phyloP scores from a whole-genome alignment of 2,329 filamentous ascomycete genomes.

The Magnaporthiopsis incrustans region DNA sequence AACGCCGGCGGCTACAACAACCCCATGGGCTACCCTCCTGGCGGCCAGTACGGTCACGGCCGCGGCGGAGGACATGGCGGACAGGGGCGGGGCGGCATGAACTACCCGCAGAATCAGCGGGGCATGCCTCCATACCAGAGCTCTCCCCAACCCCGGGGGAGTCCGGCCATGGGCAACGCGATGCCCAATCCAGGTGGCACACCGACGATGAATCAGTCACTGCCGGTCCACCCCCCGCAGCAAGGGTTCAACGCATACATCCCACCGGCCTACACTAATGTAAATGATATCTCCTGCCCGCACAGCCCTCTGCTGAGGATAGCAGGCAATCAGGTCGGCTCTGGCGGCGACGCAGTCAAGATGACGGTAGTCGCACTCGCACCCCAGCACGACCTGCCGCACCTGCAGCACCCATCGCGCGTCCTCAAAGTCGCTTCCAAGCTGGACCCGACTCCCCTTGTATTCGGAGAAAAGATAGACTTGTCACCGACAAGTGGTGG shows the following conservation, averaged over 20 bases:
- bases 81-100: conserved; percentile 43
- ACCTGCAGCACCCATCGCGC: conserved; percentile 20
- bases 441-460: conserved; percentile 12
- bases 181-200: conserved; percentile 48
- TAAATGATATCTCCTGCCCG: conserved; percentile 35
- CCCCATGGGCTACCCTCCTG: conserved; percentile 33
- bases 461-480: conserved; percentile 24
- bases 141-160: conserved; percentile 59
- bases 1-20: conserved; percentile 40
- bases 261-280: conserved; percentile 44
- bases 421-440: conserved; percentile 10
- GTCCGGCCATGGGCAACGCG: conserved; percentile 57
- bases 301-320: conserved; percentile 1
- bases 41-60: conserved; percentile 27
- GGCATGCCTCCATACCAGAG: conserved; percentile 40
- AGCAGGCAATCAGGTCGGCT: conserved; percentile 34
- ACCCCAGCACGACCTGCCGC: conserved; percentile 14
- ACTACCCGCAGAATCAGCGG: conserved; percentile 10
- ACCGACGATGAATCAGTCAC: conserved; percentile 58
- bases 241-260: conserved; percentile 6
- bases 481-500: conserved; percentile 61
- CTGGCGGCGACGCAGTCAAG: conserved; percentile 31
- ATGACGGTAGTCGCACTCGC: conserved; percentile 2
- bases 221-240: conserved; percentile 47
- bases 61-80: conserved; percentile 36